Evolutionary conservation across 108 stramenopile species (phyloP).

Genomic region (Halocafeteria seosinensis): DNA sequence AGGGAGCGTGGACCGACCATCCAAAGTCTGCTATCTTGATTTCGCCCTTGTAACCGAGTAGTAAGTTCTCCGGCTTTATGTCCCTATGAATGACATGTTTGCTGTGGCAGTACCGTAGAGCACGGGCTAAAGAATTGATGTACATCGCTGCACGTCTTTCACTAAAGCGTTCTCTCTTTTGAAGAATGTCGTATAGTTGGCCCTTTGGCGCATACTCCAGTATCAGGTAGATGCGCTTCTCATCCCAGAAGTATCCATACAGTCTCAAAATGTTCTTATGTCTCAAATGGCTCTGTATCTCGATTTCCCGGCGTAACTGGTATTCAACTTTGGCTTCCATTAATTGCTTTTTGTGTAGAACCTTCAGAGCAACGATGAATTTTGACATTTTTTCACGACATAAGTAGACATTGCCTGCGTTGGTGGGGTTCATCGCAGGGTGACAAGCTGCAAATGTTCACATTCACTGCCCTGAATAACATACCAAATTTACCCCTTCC

Average conservation of each 20-base stretch:
- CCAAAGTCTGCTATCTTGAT: constrained; percentile 99
- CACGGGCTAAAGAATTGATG: constrained; percentile 62
- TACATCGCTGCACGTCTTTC: constrained; percentile 61
- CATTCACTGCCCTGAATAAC: constrained; percentile 12
- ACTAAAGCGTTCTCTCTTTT: constrained; percentile 41
- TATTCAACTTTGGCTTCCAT: constrained; percentile 84
- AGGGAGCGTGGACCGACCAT: constrained; percentile 92
- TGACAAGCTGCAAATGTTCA: no score
- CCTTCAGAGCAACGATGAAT: constrained; percentile 97
- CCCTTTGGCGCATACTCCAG: constrained; percentile 86
- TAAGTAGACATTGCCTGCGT: constrained; percentile 81
- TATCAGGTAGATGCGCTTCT: constrained; percentile 85
- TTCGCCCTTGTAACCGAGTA: constrained; percentile 69
- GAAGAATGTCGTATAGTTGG: constrained; percentile 82
- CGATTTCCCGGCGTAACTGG: constrained; percentile 91
- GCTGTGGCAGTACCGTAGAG: constrained; percentile 76
- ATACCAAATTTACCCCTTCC: constrained; percentile 93
- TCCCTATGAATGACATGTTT: constrained; percentile 96
- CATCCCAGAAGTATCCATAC: constrained; percentile 93
- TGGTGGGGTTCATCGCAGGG: no score
- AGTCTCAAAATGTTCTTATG: constrained; percentile 85
- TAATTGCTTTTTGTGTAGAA: constrained; percentile 81
- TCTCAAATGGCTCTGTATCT: constrained; percentile 87
- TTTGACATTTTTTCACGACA: constrained; percentile 71
- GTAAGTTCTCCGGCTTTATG: constrained; percentile 95